A percentile compares a stretch with the other conserved stretches of the same genome.
Conservation (phyloP, 2,329 filamentous ascomycete species). For the Claviceps sp. region DNA sequence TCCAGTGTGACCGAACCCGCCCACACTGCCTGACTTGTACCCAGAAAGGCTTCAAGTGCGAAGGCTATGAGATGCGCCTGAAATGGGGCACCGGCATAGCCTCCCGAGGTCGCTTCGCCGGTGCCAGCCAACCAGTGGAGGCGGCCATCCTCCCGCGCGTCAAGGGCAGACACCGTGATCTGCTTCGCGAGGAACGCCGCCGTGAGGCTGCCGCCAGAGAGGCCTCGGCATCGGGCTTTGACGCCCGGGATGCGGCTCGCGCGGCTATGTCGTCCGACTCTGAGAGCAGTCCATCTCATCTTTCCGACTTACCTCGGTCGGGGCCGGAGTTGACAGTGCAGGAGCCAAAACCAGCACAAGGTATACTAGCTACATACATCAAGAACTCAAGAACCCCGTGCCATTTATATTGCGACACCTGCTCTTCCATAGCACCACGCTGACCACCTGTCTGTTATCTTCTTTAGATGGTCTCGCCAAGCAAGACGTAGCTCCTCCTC, state of each 20-base stretch:
- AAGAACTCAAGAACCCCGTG: too few species aligned
- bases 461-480: not conserved
- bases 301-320: too few species aligned
- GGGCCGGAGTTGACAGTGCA: too few species aligned
- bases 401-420: too few species aligned
- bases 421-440: too few species aligned
- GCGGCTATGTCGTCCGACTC: not conserved
- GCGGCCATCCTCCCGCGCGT: not conserved
- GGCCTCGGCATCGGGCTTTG: not conserved
- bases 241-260: not conserved
- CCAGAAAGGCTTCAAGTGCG: constrained; percentile 1
- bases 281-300: not conserved
- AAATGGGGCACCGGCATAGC: constrained; percentile 4
- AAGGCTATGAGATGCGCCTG: constrained; percentile 3
- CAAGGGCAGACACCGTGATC: constrained; percentile 3
- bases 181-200: constrained; percentile 2
- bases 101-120: constrained; percentile 2
- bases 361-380: too few species aligned
- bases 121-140: constrained; percentile 1
- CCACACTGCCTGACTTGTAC: constrained; percentile 1
- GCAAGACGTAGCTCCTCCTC: not conserved
- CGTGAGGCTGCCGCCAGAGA: not conserved
- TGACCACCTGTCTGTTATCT: not conserved
- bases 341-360: too few species aligned
- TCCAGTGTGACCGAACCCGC: constrained; percentile 3